A percentile compares a stretch with the other conserved stretches of the same genome.
Conservation (phyloP, 2,329 filamentous ascomycete species). For the Fusarium sp. region DNA sequence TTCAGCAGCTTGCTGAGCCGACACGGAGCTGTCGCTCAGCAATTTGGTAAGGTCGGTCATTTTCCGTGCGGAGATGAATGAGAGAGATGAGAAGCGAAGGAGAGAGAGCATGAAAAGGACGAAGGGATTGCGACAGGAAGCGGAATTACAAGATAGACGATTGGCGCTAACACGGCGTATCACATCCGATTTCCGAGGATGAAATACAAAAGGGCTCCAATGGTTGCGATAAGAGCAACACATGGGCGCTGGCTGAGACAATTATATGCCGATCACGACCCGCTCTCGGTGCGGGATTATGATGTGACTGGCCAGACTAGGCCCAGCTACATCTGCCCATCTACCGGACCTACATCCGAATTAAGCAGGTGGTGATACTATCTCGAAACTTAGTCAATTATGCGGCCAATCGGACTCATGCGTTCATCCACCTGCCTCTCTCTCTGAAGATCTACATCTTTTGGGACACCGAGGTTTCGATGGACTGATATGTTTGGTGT, state of each 20-base stretch:
- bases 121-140: not conserved
- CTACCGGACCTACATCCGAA: slow-evolving; percentile 18
- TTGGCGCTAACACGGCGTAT: not conserved
- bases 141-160: not conserved
- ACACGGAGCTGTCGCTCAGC: slow-evolving; percentile 6
- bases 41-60: slow-evolving; percentile 21
- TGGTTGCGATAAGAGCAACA: slow-evolving; percentile 20
- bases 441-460: not conserved
- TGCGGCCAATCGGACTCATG: slow-evolving; percentile 12
- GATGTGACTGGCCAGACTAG: slow-evolving; percentile 10
- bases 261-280: slow-evolving; percentile 28
- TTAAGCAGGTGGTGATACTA: slow-evolving; percentile 35
- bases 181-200: not conserved
- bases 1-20: slow-evolving; percentile 19
- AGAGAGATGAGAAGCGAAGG: not conserved
- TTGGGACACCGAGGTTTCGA: slow-evolving; percentile 5
- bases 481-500: not conserved
- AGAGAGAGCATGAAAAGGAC: not conserved
- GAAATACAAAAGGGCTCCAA: slow-evolving; percentile 7
- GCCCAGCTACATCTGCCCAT: not conserved
- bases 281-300: slow-evolving; percentile 8
- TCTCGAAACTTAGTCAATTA: not conserved
- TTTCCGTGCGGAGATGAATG: not conserved
- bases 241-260: slow-evolving; percentile 30
- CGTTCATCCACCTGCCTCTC: slow-evolving; percentile 22